phyloP scores from a whole-genome alignment of 1,284 basidiomycete species.

The Vanrija sp. region DNA sequence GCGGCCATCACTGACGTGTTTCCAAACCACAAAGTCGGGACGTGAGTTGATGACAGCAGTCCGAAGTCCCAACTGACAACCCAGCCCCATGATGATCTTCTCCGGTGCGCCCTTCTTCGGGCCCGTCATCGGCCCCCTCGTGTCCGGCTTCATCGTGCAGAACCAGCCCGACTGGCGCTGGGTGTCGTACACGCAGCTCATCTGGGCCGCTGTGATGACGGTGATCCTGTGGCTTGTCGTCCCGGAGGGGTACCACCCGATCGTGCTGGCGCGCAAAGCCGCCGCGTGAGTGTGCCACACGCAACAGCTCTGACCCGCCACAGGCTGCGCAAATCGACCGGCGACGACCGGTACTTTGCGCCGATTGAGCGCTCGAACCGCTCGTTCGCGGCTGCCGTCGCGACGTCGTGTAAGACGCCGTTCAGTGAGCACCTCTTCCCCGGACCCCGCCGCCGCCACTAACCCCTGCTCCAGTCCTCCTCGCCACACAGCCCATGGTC shows the following conservation, averaged over 20 bases:
- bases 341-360: conserved; percentile 56
- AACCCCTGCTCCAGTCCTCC: conserved; percentile 59
- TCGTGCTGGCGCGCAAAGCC: conserved; percentile 60
- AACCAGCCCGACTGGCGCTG: conserved; percentile 65
- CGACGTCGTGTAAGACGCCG: conserved; percentile 60
- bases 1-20: conserved; percentile 76
- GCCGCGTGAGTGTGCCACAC: conserved; percentile 25
- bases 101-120: conserved; percentile 69
- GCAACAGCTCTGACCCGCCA: background rate
- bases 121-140: conserved; percentile 58
- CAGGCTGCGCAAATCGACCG: conserved; percentile 55
- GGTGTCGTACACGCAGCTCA: conserved; percentile 67
- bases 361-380: conserved; percentile 56
- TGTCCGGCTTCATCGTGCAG: conserved; percentile 55
- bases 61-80: background rate
- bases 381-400: conserved; percentile 54
- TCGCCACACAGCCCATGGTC: conserved; percentile 69
- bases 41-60: conserved; percentile 52
- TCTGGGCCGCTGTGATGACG: conserved; percentile 52
- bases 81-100: conserved; percentile 72
- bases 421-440: conserved; percentile 60
- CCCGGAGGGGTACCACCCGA: conserved; percentile 70
- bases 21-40: conserved; percentile 59
- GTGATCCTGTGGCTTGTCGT: conserved; percentile 53
- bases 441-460: background rate